These are phyloP conservation scores for Fusarium sp. DNA, from an alignment of 2,329 filamentous ascomycete genomes.

Conservation along the genomic window DNA sequence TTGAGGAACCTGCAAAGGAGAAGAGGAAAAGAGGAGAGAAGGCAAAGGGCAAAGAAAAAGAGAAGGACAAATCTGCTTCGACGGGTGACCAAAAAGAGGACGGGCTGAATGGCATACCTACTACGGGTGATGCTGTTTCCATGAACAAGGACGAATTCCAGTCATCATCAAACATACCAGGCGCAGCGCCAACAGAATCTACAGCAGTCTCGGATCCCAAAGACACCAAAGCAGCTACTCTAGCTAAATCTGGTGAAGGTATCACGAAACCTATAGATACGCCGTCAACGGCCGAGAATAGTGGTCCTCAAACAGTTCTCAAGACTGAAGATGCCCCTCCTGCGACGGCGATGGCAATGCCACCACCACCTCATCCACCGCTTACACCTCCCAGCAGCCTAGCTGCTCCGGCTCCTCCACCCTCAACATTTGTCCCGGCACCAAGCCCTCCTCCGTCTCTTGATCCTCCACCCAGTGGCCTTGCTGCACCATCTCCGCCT, in stretches of 20 bases:
- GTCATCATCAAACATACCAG: slow-evolving; percentile 9
- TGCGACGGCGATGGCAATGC: slow-evolving; percentile 36
- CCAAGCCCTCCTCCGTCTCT: slow-evolving; percentile 25
- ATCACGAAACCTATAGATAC: slow-evolving; percentile 2
- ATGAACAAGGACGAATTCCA: slow-evolving; percentile 17
- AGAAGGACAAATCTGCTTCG: slow-evolving; percentile 26
- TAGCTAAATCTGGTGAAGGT: slow-evolving; percentile 12
- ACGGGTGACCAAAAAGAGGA: slow-evolving; percentile 22
- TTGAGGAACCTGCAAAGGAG: slow-evolving; percentile 71
- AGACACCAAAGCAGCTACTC: neutral
- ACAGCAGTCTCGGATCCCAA: neutral
- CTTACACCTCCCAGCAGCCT: slow-evolving; percentile 33
- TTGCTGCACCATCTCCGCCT: slow-evolving; percentile 36
- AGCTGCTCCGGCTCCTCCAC: slow-evolving; percentile 29
- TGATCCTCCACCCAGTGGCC: slow-evolving; percentile 29
- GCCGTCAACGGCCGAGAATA: neutral
- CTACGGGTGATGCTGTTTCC: neutral
- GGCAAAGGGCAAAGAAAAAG: slow-evolving; percentile 42
- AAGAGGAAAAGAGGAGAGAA: slow-evolving; percentile 60
- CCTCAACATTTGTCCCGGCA: slow-evolving; percentile 20
- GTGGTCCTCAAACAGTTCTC: neutral
- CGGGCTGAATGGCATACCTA: neutral
- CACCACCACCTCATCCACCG: slow-evolving; percentile 37
- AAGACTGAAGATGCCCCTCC: slow-evolving; percentile 23
- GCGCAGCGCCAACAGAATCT: neutral